phyloP scores from a whole-genome alignment of 1,284 basidiomycete genomes.

The Coniferiporia sulphurascens region DNA sequence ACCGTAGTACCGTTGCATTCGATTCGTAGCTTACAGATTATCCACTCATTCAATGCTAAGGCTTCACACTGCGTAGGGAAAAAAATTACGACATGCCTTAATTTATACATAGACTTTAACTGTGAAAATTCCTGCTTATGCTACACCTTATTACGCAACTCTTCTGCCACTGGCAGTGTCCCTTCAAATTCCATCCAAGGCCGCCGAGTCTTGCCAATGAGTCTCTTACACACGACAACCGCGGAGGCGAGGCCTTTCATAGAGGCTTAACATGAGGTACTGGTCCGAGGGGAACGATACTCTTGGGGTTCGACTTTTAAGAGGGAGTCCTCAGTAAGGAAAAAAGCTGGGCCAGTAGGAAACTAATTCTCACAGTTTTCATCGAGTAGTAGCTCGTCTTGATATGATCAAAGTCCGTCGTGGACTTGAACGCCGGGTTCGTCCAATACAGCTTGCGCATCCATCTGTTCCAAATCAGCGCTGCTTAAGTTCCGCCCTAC shows the following conservation, averaged over 20 bases:
- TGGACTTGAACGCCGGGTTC: conserved; percentile 80
- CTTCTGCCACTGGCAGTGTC: too few species aligned
- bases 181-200: too few species aligned
- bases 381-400: conserved; percentile 77
- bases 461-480: conserved; percentile 48
- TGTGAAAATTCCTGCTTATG: too few species aligned
- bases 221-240: too few species aligned
- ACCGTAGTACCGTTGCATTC: too few species aligned
- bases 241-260: neutral
- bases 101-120: too few species aligned
- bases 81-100: too few species aligned
- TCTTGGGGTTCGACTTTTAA: conserved; percentile 64
- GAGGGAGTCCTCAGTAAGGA: conserved; percentile 26
- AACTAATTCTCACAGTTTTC: conserved; percentile 31
- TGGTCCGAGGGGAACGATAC: conserved; percentile 43
- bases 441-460: conserved; percentile 91
- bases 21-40: too few species aligned
- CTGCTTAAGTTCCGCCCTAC: neutral
- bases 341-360: neutral
- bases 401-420: conserved; percentile 87
- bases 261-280: conserved; percentile 38
- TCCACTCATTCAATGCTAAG: too few species aligned
- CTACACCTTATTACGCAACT: too few species aligned
- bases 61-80: too few species aligned
- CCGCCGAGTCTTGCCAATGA: too few species aligned